Evolutionary conservation across 2,329 filamentous ascomycete species (phyloP), one percentile per base, ranked within the genome.

Genomic region (Neonectria coccinea): DNA sequence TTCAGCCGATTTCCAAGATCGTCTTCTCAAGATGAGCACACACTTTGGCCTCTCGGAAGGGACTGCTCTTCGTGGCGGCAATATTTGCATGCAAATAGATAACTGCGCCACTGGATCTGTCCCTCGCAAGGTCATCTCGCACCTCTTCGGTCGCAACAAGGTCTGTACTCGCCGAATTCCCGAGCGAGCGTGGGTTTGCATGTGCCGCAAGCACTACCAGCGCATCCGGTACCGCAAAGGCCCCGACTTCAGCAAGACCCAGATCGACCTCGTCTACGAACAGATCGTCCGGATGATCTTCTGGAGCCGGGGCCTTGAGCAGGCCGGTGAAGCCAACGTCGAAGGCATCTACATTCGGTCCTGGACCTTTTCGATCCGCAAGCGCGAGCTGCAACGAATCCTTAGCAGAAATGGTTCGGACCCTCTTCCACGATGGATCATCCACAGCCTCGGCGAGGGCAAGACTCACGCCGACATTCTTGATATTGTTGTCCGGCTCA

Each of bases 61-160:
- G 5, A 58, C 45, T 20, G 47, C 59, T 45, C 69, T 74, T 12
- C 60, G 70, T 16, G 74, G 76, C 33, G 73, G 76, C 6, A 74
- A 77, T 14, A 75, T 71, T 25, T 90, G 88, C 72, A 85, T 88
- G 80, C 88, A 85, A 67, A 83, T 85, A 16, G 76, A 81, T 1
- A 81, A 86, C 65, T 91, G 89, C 73, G 83, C 86, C 50, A 90
- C 87, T 0, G 84, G 83, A 4, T 88, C 87, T 5, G 84, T 87
- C 59, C 85, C 85, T 25, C 88, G 92, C 52, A 95, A 95, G 79
- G 89, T 91, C 5, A 91, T 95, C 64, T 93, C 91, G 0, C 92
- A 96, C 73, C 86, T 94, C 59, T 95, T 95, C 70, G 92, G 92
- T 22, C 88, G 93, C 41, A 96, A 96, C 82, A 96, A 96, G 79